These are phyloP conservation scores for Polyplosphaeria fusca DNA, from an alignment of 495 filamentous ascomycete genomes.

Conservation along the genomic window DNA sequence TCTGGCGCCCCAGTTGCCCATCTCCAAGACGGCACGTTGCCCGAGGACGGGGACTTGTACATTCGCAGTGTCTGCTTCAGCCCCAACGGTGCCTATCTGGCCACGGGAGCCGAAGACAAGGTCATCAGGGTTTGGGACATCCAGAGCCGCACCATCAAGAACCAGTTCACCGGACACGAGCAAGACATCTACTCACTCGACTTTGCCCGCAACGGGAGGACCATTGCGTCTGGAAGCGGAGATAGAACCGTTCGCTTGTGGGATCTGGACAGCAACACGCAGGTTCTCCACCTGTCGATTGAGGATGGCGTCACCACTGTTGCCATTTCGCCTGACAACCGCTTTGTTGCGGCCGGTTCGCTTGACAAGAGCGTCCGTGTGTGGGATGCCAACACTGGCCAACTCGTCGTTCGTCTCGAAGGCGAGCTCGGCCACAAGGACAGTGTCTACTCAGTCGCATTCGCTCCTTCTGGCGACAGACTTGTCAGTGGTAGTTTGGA, in stretches of 20 bases:
- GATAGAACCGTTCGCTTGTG: constrained; percentile 45
- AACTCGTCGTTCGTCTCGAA: constrained; percentile 42
- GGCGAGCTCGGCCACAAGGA: constrained; percentile 45
- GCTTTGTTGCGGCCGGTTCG: constrained; percentile 44
- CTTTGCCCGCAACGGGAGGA: constrained; percentile 42
- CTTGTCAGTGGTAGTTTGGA: constrained; percentile 44
- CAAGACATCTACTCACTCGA: constrained; percentile 48
- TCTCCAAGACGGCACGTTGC: constrained; percentile 39
- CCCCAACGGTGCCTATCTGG: constrained; percentile 43
- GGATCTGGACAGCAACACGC: constrained; percentile 40
- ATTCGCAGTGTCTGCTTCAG: constrained; percentile 48
- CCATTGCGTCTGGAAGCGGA: constrained; percentile 45
- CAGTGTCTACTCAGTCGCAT: constrained; percentile 45
- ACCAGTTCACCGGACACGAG: constrained; percentile 44
- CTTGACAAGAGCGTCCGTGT: constrained; percentile 47
- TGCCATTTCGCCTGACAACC: constrained; percentile 45
- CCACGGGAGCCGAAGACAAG: constrained; percentile 47
- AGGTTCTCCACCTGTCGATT: constrained; percentile 39
- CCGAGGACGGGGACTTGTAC: constrained; percentile 44
- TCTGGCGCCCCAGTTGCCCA: constrained; percentile 39
- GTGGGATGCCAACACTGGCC: constrained; percentile 41
- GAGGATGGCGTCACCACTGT: constrained; percentile 48
- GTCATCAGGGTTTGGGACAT: constrained; percentile 48
- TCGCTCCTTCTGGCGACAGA: constrained; percentile 39
- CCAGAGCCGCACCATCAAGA: constrained; percentile 35